Percentiles rank a stretch among this genome's conserved stretches.
These are phyloP conservation scores for Epichloe glyceriae DNA, from an alignment of 2,329 filamentous ascomycete species.

Conservation along the genomic window DNA sequence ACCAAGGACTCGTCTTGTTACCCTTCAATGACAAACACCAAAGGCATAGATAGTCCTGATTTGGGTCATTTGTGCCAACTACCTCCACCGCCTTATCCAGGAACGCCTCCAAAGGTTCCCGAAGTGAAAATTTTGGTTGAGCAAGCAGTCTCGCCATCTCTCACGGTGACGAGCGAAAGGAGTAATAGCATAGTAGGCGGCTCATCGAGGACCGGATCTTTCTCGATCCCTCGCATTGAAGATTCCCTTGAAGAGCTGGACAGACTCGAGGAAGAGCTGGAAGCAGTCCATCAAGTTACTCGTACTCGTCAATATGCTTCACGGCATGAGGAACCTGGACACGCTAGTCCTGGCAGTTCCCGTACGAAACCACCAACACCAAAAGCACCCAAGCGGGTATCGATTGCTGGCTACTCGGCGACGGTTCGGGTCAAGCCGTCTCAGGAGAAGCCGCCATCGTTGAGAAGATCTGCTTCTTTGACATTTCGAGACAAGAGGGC, in stretches of 20 bases:
- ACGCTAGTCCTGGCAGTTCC: not conserved
- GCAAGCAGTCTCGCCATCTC: conserved; percentile 20
- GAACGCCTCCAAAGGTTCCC: conserved; percentile 16
- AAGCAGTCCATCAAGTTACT: conserved; percentile 34
- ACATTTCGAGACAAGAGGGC: conserved; percentile 19
- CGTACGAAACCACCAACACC: conserved; percentile 8
- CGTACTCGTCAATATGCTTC: conserved; percentile 19
- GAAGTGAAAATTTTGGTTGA: conserved; percentile 19
- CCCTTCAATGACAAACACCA: conserved; percentile 9
- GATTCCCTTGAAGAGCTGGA: conserved; percentile 52
- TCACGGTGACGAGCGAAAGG: conserved; percentile 18
- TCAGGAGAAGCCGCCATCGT: conserved; percentile 21
- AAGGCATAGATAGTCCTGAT: conserved; percentile 1
- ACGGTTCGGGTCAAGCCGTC: conserved; percentile 30
- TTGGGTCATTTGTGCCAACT: conserved; percentile 4
- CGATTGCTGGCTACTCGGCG: conserved; percentile 21
- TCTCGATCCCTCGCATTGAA: conserved; percentile 39
- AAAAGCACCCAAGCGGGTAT: conserved; percentile 14
- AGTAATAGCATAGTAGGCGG: conserved; percentile 22
- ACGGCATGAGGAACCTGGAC: conserved; percentile 7
- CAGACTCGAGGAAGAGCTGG: conserved; percentile 46
- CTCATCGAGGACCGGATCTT: conserved; percentile 19
- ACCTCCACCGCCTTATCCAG: conserved; percentile 12
- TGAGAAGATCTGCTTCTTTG: conserved; percentile 31
- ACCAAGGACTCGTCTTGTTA: conserved; percentile 12